Evolutionary conservation across 1,284 basidiomycete genomes (phyloP).

Genomic region (Pyrrhoderma noxium): DNA sequence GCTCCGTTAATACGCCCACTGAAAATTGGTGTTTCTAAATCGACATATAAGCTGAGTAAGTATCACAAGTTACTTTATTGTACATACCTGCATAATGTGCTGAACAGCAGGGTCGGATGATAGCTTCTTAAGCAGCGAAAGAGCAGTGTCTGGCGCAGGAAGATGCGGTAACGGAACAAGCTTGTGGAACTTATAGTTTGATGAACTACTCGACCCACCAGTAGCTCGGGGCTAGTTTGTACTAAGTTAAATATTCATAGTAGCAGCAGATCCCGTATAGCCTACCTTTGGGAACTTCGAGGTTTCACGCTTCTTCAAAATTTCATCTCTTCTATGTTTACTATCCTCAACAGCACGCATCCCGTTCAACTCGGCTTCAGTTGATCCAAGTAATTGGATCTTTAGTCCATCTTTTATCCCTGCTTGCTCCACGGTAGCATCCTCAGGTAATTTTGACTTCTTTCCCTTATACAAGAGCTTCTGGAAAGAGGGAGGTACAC

Average conservation of each 20-base stretch:
- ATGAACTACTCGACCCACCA: constrained; percentile 28
- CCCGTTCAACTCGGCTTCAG: constrained; percentile 45
- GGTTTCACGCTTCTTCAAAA: constrained; percentile 49
- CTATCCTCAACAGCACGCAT: constrained; percentile 52
- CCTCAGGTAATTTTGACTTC: constrained; percentile 31
- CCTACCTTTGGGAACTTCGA: constrained; percentile 54
- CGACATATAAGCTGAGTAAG: neutral
- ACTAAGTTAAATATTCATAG: neutral
- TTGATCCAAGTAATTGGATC: constrained; percentile 62
- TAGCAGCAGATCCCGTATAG: neutral
- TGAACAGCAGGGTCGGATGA: constrained; percentile 62
- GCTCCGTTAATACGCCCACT: constrained; percentile 62
- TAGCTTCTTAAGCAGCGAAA: constrained; percentile 45
- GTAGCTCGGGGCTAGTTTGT: constrained; percentile 40
- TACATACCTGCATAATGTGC: constrained; percentile 46
- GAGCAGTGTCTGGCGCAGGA: constrained; percentile 51
- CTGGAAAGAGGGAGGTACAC: constrained; percentile 54
- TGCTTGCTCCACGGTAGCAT: constrained; percentile 38
- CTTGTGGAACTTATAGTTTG: constrained; percentile 55
- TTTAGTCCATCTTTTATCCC: constrained; percentile 58
- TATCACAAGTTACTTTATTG: neutral
- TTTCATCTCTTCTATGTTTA: constrained; percentile 44
- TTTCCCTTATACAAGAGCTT: constrained; percentile 70
- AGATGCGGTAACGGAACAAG: constrained; percentile 56
- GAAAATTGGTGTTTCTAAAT: constrained; percentile 49